Evolutionary conservation across 1,284 basidiomycete genomes (phyloP), one percentile per base, ranked within the genome.

Genomic region (Rhodofomes roseus): DNA sequence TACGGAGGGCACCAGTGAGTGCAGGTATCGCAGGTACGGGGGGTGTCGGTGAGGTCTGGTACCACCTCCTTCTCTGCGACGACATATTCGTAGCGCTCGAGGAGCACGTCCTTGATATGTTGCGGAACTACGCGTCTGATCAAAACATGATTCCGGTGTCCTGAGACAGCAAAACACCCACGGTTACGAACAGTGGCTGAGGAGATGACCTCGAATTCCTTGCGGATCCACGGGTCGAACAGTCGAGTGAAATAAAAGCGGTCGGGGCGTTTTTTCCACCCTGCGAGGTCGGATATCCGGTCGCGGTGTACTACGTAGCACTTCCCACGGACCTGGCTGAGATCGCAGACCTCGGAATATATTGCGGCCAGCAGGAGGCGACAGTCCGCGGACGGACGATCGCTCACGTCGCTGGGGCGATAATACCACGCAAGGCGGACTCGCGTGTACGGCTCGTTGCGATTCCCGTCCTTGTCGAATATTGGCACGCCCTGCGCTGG

Each of bases 191-290:
- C 87, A 69, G 90, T 91, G 52, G 85, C 85, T 27, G 93, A 87
- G 57, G 92, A 89, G 60, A 99, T 88, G 65, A 98, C 91, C 74
- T 99, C 97, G 76, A 96, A 98, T 76, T 97, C 96, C 73, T 95
- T 93, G 79, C 97, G 96, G 75, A 98, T 93, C 77, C 98, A 98
- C 50, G 96, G 93, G 77, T 99, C 96, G 73, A 95, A 98, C 59
- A 96, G 82, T 66, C 92, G 89, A 67, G 88, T 87, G 79, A 95
- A 98, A 81, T 95, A 97, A 79, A 98, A 98, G 67, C 93, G 87
- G 74, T 98, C 95, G 14, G 95, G 93, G 54, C 89, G 85, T 75
- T 92, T 93, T 79, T 96, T 97, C 95, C 95, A 98, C n/a, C 90
- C 90, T 68, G 90, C 84, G 56, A 98, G 79, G 77, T 97, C 93